Percentiles rank a stretch among this genome's conserved stretches.
phyloP scores from a whole-genome alignment of 1,284 basidiomycete species.

The Leccinum pseudoinsigne region DNA sequence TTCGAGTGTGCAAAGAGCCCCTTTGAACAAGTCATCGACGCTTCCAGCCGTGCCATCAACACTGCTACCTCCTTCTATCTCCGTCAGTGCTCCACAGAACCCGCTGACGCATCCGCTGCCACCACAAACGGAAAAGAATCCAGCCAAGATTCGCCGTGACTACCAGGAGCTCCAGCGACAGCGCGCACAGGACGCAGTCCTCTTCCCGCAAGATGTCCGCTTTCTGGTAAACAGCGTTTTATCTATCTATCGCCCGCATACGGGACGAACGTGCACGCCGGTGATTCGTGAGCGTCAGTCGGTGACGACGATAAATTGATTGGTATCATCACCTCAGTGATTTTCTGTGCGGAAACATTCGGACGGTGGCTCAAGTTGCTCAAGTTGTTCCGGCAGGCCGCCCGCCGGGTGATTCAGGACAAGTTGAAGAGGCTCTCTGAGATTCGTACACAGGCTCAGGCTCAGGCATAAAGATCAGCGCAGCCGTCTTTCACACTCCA shows the following conservation, averaged over 20 bases:
- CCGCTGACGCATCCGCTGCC: no score
- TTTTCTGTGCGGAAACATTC: neutral
- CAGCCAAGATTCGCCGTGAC: no score
- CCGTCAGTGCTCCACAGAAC: no score
- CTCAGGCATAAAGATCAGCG: neutral
- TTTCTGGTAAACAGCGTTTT: neutral
- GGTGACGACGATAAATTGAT: neutral
- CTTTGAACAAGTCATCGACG: no score
- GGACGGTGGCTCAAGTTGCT: neutral
- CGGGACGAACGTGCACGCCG: conserved; percentile 7
- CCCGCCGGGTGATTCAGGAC: neutral
- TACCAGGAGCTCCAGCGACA: no score
- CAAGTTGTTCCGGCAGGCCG: neutral
- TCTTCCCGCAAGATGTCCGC: no score
- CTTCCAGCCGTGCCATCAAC: no score
- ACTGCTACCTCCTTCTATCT: no score
- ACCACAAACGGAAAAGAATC: no score
- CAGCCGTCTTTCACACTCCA: neutral
- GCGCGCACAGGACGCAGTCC: no score
- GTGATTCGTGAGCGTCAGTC: neutral
- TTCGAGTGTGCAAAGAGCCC: conserved; percentile 42
- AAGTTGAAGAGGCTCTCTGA: neutral
- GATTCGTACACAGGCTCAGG: no score
- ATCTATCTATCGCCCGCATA: neutral
- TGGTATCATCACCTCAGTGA: no score